Conservation (phyloP, 1,139 yeast genomes). For the Sugiyamaella pinicola region DNA sequence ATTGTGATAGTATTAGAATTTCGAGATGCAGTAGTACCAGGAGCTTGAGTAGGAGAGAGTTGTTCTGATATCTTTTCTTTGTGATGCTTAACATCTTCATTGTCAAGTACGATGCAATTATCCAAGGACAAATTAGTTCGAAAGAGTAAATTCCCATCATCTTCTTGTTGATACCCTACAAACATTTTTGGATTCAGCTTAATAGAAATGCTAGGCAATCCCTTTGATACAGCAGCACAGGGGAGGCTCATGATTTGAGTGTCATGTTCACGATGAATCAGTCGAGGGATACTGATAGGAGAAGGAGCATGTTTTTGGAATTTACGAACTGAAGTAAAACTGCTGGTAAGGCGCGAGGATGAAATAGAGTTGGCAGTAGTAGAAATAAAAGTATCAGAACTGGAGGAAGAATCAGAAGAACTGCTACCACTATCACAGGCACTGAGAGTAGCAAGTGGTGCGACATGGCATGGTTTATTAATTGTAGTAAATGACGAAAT, state of each 20-base stretch:
- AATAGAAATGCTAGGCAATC: background rate
- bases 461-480: background rate
- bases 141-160: slow-evolving; percentile 3
- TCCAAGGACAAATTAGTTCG: background rate
- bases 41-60: background rate
- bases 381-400: background rate
- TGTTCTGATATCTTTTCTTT: background rate
- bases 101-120: background rate
- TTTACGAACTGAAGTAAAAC: background rate
- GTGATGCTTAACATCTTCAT: background rate
- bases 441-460: background rate
- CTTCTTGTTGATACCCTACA: slow-evolving; percentile 2
- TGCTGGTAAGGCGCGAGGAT: background rate
- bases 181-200: slow-evolving; percentile 3
- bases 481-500: background rate
- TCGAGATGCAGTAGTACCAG: background rate
- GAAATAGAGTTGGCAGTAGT: background rate
- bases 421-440: background rate
- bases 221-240: background rate
- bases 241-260: background rate
- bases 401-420: background rate
- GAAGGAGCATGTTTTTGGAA: slow-evolving; percentile 1
- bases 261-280: background rate
- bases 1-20: background rate
- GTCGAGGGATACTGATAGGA: slow-evolving; percentile 6